Base-by-base conservation (phyloP, 495 filamentous ascomycete genomes). In the Xylaria castorea region DNA sequence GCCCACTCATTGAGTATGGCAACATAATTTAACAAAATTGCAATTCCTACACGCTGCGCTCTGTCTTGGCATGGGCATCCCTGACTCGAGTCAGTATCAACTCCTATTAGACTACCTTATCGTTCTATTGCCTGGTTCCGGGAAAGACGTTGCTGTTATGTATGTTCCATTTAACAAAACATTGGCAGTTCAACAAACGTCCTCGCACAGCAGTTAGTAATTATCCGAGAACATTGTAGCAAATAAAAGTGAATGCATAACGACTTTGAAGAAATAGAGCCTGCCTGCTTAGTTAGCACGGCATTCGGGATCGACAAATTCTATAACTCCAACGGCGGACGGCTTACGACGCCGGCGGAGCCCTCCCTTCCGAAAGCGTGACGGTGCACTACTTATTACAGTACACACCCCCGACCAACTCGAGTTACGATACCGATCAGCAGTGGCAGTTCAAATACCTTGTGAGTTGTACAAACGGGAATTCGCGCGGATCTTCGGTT, bases 11-110 rank as follows among this genome's bases (percentile, higher is more conserved):
- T 27, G 27, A 57, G 27, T 30, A 57, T 68, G 32, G 65, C 65
- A 68, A 68, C 65, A 68, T 55, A 68, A 36, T 32, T 38, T 22
- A 22, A 55, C 12, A 48, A 68, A 68, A 68, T 68, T 68, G 65
- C 65, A 68, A 68, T 50, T 36, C 51, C 42, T 12, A 5, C 20
- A 5, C 27, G n/a, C 30, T 25, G 42, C 42, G 27, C 62, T 16
- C 30, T 22, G 38, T 44, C 25, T 48, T 65, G 44, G 62, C 62
- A 3, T 48, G 1, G 32, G 14, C 30, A 48, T 32, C 42, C 14
- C 42, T 65, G 62, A 34, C 62, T 46, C 40, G 1, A 63, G 18
- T 25, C 8, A 63, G 3, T 42, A 40, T 27, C 51, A 27, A 55
- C 25, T 55, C 51, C 11, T 14, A 27, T 7, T 53, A 27, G 25